Evolutionary conservation across 164 flowering plant genomes (phyloP).

Genomic region (Vitis cinerea): DNA sequence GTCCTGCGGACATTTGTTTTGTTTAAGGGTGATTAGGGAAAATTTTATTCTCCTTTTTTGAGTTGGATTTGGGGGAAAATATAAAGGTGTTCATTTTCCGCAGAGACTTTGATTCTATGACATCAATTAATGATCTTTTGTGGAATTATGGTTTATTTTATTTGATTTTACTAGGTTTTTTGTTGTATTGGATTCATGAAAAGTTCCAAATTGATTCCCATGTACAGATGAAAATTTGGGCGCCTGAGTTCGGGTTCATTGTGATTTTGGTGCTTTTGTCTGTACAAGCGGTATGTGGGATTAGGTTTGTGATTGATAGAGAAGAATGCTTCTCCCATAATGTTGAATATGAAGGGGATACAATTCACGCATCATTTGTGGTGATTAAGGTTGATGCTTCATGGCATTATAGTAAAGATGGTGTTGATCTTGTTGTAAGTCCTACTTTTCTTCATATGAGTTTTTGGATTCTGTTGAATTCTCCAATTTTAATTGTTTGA

Average conservation of each 20-base stretch:
- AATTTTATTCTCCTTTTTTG: too few species aligned
- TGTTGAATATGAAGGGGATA: conserved; percentile 74
- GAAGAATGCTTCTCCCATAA: conserved; percentile 90
- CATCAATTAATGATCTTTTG: too few species aligned
- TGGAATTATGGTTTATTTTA: not conserved
- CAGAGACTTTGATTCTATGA: too few species aligned
- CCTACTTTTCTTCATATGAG: not conserved
- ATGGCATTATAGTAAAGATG: conserved; percentile 74
- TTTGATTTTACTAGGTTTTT: too few species aligned
- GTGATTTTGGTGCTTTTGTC: conserved; percentile 15
- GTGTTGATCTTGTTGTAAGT: conserved; percentile 94
- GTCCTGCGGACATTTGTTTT: too few species aligned
- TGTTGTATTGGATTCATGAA: too few species aligned
- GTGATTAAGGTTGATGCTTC: conserved; percentile 73
- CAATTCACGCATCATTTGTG: conserved; percentile 82
- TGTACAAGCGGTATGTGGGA: conserved; percentile 39
- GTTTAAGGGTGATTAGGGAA: too few species aligned
- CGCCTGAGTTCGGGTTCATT: not conserved
- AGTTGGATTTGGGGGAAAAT: too few species aligned
- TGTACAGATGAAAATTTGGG: conserved; percentile 33
- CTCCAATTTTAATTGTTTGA: not conserved
- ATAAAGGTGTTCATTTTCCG: too few species aligned
- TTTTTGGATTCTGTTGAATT: not conserved
- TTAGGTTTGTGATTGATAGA: conserved; percentile 86
- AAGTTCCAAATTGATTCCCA: too few species aligned